phyloP scores from a whole-genome alignment of 768 basidiomycete genomes.

The Cystofilobasidium ferigula region DNA sequence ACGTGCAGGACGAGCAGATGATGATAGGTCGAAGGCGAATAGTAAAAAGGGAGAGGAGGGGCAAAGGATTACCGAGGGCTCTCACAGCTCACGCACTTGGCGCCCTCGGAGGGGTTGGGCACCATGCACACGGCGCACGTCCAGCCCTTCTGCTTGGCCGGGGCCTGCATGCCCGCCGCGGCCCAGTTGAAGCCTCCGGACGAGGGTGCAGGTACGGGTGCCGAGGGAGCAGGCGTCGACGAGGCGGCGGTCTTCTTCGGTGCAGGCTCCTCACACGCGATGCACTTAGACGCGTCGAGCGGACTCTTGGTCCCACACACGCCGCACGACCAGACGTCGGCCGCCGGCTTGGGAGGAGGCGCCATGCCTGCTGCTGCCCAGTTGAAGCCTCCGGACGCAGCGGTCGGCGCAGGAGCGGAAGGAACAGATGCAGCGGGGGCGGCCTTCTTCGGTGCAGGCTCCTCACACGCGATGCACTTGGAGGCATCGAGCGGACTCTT shows the following conservation, averaged over 20 bases:
- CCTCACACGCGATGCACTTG: slow-evolving; percentile 26
- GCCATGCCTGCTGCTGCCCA: slow-evolving; percentile 22
- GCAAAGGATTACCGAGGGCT: slow-evolving; percentile 15
- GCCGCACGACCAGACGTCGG: slow-evolving; percentile 20
- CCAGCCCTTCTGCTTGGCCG: background rate
- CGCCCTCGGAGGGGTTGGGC: slow-evolving; percentile 1
- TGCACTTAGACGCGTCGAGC: slow-evolving; percentile 2
- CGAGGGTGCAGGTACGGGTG: background rate
- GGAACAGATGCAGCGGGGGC: background rate
- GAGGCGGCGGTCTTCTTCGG: background rate
- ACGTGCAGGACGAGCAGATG: no score
- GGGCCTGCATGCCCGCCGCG: slow-evolving; percentile 19
- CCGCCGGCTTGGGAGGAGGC: slow-evolving; percentile 1
- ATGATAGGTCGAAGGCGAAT: no score
- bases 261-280: slow-evolving; percentile 22
- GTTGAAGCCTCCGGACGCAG: slow-evolving; percentile 13
- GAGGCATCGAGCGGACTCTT: background rate
- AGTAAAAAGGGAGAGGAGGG: no score
- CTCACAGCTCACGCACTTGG: slow-evolving; percentile 18
- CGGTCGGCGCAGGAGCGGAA: no score
- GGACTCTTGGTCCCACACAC: slow-evolving; percentile 4
- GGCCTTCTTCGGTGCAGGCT: slow-evolving; percentile 7
- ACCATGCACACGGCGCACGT: slow-evolving; percentile 19
- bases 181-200: slow-evolving; percentile 24
- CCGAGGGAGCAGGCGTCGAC: background rate